Percentiles rank a stretch among this genome's conserved stretches.
Conservation (phyloP, 345 rosid species). For the Stellera chamaejasme region DNA sequence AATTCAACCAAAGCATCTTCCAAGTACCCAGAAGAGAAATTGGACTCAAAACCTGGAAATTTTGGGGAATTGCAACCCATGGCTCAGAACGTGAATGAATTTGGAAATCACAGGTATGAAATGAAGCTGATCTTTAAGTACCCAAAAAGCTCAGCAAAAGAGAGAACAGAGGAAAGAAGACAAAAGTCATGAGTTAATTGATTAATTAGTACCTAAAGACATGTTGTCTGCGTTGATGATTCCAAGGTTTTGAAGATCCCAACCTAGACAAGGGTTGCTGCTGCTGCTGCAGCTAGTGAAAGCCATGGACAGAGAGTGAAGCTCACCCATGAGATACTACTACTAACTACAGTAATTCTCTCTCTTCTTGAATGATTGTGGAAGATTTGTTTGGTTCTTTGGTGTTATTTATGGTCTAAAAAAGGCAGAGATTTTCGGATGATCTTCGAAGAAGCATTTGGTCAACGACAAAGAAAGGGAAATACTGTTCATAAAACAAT, state of each 20-base stretch:
- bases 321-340: conserved; percentile 32
- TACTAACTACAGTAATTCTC: background rate
- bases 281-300: conserved; percentile 3
- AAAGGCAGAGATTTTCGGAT: conserved; percentile 12
- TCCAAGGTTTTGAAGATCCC: conserved; percentile 84
- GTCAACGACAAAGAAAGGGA: conserved; percentile 46
- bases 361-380: conserved; percentile 8
- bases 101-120: background rate
- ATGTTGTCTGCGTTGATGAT: conserved; percentile 76
- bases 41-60: conserved; percentile 35
- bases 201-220: conserved; percentile 37
- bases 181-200: background rate
- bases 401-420: conserved; percentile 24
- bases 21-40: conserved; percentile 79
- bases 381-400: conserved; percentile 4
- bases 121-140: background rate
- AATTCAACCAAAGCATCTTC: conserved; percentile 77
- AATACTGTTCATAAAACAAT: conserved; percentile 1
- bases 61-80: conserved; percentile 36
- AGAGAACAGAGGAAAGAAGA: conserved; percentile 18
- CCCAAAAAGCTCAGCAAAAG: background rate
- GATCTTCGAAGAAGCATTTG: conserved; percentile 36
- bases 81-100: conserved; percentile 13
- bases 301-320: conserved; percentile 28
- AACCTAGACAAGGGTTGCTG: conserved; percentile 38